Base-by-base conservation (phyloP, 495 filamentous ascomycete genomes). In the Penicillium malachiteum region DNA sequence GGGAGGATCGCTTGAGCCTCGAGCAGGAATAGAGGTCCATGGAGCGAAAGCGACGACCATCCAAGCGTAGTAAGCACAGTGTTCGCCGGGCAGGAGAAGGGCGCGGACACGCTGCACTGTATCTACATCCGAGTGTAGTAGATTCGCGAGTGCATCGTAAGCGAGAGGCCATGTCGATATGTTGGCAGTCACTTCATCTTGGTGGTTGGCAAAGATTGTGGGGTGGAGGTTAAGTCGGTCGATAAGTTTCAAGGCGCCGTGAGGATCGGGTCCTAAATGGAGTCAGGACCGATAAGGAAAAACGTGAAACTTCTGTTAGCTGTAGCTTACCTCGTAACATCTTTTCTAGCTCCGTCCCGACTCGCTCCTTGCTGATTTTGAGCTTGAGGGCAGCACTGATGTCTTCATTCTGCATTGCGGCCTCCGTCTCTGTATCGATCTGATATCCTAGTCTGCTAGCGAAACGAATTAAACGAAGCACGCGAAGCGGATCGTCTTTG, bases 291-390 rank as follows among this genome's bases (percentile, higher is more conserved):
- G 10, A 13, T n/a, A 33, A 1, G 52, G 21, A 26, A 26, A 26
- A 26, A 1, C 21, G 21, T 1, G 2, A 26, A 26, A 4, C 2
- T 26, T 26, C 21, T 26, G 2, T 26, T 4, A 4, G 21, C 4
- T 4, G 4, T 26, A 26, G 21, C 66, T 55, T 38, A 87, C 90
- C 90, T 68, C 81, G 86, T 30, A 98, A 76, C 89, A 96, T 96
- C 73, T 97, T 97, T 56, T 89, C 86, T 7, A 96, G 40, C 67
- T 99, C 94, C 4, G 83, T 76, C 1, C 89, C 87, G 3, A 97
- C 81, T 44, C 94, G 78, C 68, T 99, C 94, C 32, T 92, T 83
- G 60, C 88, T 96, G 51, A 99, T 97, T 69, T 99, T 99, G 5
- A 88, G 65, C 56, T 78, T 83, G n/a, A 99, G 72, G 16, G 88